phyloP scores from a whole-genome alignment of 2,329 filamentous ascomycete genomes.

The Geoglossum cookeanum region DNA sequence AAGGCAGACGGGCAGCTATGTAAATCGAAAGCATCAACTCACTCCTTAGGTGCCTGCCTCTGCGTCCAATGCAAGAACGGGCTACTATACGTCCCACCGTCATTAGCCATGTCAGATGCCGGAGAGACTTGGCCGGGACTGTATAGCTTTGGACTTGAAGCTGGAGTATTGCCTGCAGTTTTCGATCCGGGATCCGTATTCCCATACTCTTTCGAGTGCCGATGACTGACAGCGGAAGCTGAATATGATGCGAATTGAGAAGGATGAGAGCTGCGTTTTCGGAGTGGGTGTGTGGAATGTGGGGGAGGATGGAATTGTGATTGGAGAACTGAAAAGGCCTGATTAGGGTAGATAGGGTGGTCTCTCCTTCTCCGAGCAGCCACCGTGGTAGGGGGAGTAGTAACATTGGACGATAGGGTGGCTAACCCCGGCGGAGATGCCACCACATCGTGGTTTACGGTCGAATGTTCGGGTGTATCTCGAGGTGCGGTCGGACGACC shows the following conservation, averaged over 20 bases:
- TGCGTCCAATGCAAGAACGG: constrained; percentile 53
- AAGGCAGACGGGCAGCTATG: neutral
- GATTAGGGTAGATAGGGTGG: constrained; percentile 4
- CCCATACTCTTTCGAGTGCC: neutral
- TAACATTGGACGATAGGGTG: neutral
- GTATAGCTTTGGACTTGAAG: constrained; percentile 4
- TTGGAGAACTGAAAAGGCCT: constrained; percentile 4
- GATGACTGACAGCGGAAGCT: neutral
- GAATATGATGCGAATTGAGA: neutral
- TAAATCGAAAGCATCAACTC: constrained; percentile 22
- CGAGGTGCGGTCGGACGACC: neutral
- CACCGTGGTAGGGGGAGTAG: neutral
- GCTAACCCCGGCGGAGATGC: neutral
- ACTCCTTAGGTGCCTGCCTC: constrained; percentile 58
- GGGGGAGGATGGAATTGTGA: neutral
- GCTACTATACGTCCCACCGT: constrained; percentile 21
- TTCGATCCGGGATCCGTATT: neutral
- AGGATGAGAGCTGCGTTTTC: constrained; percentile 2
- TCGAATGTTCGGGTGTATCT: neutral
- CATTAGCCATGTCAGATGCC: neutral
- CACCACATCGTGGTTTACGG: neutral
- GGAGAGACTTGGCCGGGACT: neutral
- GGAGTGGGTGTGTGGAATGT: neutral
- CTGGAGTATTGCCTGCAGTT: constrained; percentile 3
- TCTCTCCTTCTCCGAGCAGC: neutral